Evolutionary conservation across 768 basidiomycete genomes (phyloP).

Genomic region (Podaxis rugospora): DNA sequence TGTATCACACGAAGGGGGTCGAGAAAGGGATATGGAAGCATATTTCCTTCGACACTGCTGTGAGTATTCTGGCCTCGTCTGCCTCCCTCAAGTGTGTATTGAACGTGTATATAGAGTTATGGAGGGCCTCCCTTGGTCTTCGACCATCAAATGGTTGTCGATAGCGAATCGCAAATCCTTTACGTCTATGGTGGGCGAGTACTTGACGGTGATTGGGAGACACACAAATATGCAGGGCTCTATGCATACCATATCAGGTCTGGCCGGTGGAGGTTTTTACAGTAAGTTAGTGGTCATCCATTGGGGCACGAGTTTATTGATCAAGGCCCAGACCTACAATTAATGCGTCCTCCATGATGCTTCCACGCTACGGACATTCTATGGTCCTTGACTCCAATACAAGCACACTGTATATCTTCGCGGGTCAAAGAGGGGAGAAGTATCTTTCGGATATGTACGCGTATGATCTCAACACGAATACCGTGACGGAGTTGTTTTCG

Average conservation of each 20-base stretch:
- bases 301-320: slow-evolving; percentile 5
- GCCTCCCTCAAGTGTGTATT: background rate
- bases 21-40: slow-evolving; percentile 70
- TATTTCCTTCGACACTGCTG: slow-evolving; percentile 62
- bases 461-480: slow-evolving; percentile 57
- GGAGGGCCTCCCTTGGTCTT: slow-evolving; percentile 72
- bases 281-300: slow-evolving; percentile 38
- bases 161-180: slow-evolving; percentile 62
- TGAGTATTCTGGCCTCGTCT: slow-evolving; percentile 26
- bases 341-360: slow-evolving; percentile 38
- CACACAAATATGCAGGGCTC: slow-evolving; percentile 61
- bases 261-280: slow-evolving; percentile 63
- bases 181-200: slow-evolving; percentile 77
- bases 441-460: slow-evolving; percentile 76
- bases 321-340: slow-evolving; percentile 18
- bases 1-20: slow-evolving; percentile 63
- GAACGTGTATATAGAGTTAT: slow-evolving; percentile 34
- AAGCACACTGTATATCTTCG: slow-evolving; percentile 66
- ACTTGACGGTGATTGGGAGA: slow-evolving; percentile 59
- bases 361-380: slow-evolving; percentile 71
- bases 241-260: slow-evolving; percentile 67
- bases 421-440: slow-evolving; percentile 63
- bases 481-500: slow-evolving; percentile 55
- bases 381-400: slow-evolving; percentile 69
- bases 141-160: slow-evolving; percentile 81